Percentiles rank a stretch among this genome's conserved stretches.
These are phyloP conservation scores for Macrolepiota albuminosa DNA, from an alignment of 768 basidiomycete genomes.

Conservation along the genomic window DNA sequence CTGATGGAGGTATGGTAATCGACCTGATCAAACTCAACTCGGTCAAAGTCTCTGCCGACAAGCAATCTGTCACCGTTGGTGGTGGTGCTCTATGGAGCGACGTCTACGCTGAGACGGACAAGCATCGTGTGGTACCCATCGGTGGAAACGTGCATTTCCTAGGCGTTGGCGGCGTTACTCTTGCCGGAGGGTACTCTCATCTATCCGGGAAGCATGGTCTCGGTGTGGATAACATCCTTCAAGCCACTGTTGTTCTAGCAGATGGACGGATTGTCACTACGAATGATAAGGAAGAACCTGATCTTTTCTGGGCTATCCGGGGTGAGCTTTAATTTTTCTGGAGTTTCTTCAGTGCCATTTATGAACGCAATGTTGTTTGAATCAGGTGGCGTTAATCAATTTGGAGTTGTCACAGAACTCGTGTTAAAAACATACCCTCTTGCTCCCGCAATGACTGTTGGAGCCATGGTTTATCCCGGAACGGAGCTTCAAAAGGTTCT, in stretches of 20 bases:
- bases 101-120: slow-evolving; percentile 10
- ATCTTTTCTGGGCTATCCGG: slow-evolving; percentile 23
- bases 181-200: slow-evolving; percentile 10
- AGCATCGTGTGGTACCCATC: slow-evolving; percentile 10
- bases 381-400: slow-evolving; percentile 19
- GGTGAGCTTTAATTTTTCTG: slow-evolving; percentile 6
- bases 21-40: slow-evolving; percentile 9
- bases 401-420: slow-evolving; percentile 19
- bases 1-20: slow-evolving; percentile 16
- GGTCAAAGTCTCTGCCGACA: slow-evolving; percentile 8
- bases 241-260: slow-evolving; percentile 17
- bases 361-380: background rate
- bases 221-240: slow-evolving; percentile 17
- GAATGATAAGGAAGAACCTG: slow-evolving; percentile 17
- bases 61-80: slow-evolving; percentile 8
- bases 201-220: slow-evolving; percentile 8
- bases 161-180: slow-evolving; percentile 11
- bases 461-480: slow-evolving; percentile 14
- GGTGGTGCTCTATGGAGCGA: slow-evolving; percentile 16
- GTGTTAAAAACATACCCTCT: slow-evolving; percentile 12
- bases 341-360: background rate
- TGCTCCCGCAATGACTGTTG: slow-evolving; percentile 4
- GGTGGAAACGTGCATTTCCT: slow-evolving; percentile 13
- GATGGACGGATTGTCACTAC: slow-evolving; percentile 14
- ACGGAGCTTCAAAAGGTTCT: slow-evolving; percentile 11